Base-by-base conservation (phyloP, 78 protist genomes). In the Emiliania huxleyi region DNA sequence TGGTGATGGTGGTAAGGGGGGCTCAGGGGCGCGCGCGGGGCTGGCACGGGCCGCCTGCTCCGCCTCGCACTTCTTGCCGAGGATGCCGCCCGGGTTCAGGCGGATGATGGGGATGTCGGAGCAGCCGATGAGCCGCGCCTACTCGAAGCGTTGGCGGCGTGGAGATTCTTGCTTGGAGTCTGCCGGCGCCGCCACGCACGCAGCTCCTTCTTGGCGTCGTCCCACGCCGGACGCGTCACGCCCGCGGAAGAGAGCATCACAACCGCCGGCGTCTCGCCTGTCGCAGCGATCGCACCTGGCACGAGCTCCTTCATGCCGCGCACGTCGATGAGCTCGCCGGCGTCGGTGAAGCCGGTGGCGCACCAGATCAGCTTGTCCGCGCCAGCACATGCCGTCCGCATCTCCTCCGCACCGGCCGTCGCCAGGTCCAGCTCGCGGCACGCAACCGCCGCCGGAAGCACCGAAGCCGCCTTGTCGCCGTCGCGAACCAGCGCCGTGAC, bases 41-140 rank as follows among this genome's bases (percentile, higher is more conserved):
- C n/a, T n/a, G n/a, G n/a, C n/a, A n/a, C n/a, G 85, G 35, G 40
- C n/a, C 42, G 1, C 15, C 26, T 18, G 45, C 46, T 75, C 85
- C 4, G 42, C 44, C 46, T 38, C 44, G 45, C 44, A 21, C 48
- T 45, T 87, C 48, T 38, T 22, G 29, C 37, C 91, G n/a, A 87
- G 73, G 37, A 87, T 87, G 44, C 77, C 91, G 0, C 46, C 40
- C 29, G 91, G 91, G 73, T 87, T 87, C 77, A 87, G 91, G 12
- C 91, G 91, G 18, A 87, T 46, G 73, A 87, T 87, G 52, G 91
- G 91, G 69, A 87, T 87, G 55, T 87, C 91, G 15, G 91, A 49
- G 35, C 77, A 43, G 46, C 91, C 91, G 1, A 25, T 8, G 22
- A 84, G 26, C 42, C 2, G n/a, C n/a, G n/a, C n/a, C n/a, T n/a